phyloP scores from a whole-genome alignment of 805 yeast genomes.

The Kluyveromyces dobzhanskii region DNA sequence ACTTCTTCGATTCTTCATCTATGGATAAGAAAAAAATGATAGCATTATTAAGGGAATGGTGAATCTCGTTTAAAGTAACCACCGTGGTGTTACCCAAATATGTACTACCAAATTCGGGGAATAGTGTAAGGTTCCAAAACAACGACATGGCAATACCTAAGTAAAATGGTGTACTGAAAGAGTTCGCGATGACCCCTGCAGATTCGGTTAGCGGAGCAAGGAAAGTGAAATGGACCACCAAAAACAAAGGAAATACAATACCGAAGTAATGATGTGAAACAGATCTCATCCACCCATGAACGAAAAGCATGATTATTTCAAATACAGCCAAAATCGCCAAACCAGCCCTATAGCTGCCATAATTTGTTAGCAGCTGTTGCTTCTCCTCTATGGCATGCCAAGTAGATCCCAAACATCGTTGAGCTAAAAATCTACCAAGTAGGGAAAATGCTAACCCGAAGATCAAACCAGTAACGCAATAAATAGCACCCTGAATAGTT shows the following conservation, averaged over 20 bases:
- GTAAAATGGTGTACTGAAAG: constrained; percentile 37
- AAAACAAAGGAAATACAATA: constrained; percentile 39
- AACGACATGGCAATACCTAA: constrained; percentile 38
- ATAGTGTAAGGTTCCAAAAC: constrained; percentile 35
- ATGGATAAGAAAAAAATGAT: constrained; percentile 33
- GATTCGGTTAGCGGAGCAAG: constrained; percentile 28
- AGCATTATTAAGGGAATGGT: constrained; percentile 32
- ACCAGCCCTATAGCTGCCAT: constrained; percentile 31
- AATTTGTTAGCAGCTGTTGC: constrained; percentile 25
- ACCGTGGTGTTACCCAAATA: constrained; percentile 38
- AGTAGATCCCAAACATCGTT: constrained; percentile 27
- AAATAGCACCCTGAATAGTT: constrained; percentile 35
- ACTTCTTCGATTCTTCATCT: constrained; percentile 10
- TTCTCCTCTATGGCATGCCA: constrained; percentile 25
- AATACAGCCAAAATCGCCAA: constrained; percentile 37
- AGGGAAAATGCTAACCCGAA: constrained; percentile 36
- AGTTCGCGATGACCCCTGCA: constrained; percentile 29
- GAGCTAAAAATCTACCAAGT: constrained; percentile 36
- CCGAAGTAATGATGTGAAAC: constrained; percentile 39
- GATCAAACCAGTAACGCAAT: constrained; percentile 34
- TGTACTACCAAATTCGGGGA: constrained; percentile 46
- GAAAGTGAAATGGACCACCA: constrained; percentile 43
- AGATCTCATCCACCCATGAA: constrained; percentile 44
- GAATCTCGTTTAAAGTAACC: constrained; percentile 33
- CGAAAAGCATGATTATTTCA: constrained; percentile 38